Base-by-base conservation (phyloP, 1,284 basidiomycete genomes). In the Puccinia polysora region DNA sequence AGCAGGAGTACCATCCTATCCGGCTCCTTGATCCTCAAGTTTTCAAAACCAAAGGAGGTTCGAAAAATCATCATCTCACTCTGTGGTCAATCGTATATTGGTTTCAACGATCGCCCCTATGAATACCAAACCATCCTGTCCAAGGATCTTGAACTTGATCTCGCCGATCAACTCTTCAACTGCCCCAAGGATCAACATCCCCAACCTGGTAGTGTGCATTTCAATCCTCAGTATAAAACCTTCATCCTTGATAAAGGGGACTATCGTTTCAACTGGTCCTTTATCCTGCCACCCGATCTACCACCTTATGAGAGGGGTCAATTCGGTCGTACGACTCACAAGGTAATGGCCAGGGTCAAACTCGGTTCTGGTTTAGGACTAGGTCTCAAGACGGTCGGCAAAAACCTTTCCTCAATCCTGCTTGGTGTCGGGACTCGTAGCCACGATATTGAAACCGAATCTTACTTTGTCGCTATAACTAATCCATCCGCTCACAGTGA, bases 21-120 rank as follows among this genome's bases (percentile, higher is more conserved):
- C 3, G 65, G 65, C 6, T 53, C 34, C 8, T 20, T 67, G 34
- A 55, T 67, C 4, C 52, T 67, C n/a, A 67, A 67, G 20, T 55
- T 67, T 20, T 56, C 52, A 4, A 55, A 55, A 15, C 65, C 65
- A 7, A 67, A 67, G 38, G 65, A 67, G 30, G 56, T 67, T 14
- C 40, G 52, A 25, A 67, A 67, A 28, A 43, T 67, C 30, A 25
- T 56, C 28, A 56, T 67, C 14, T 55, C 65, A 36, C 52, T 67
- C 10, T 53, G 49, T 18, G 65, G 65, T 40, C 65, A 67, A 45
- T 67, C 65, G 6, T 67, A 67, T 28, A 56, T 67, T 38, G 65
- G 65, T 40, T 67, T 67, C 52, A 56, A 53, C n/a, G 65, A 67
- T 18, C 18, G 65, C 7, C 65, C 65, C 15, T 67, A 67, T 34